These are phyloP conservation scores for Zasmidium citrigriseum DNA, from an alignment of 2,329 filamentous ascomycete species.

Conservation along the genomic window DNA sequence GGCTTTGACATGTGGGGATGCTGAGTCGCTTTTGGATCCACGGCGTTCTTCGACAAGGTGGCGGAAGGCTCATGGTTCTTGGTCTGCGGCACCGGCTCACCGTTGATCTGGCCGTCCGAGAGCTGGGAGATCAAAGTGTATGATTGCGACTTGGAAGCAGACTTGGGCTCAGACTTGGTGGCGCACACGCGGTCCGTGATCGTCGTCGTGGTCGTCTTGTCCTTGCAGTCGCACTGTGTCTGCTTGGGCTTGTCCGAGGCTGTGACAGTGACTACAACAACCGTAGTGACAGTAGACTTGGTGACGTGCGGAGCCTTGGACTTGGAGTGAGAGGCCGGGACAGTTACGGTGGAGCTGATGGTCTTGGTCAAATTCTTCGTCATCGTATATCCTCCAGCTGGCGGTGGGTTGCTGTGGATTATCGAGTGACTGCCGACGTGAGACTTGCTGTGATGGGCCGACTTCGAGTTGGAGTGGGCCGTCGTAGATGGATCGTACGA, in stretches of 20 bases:
- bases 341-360: not conserved
- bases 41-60: too few relatives aligned
- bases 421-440: not conserved
- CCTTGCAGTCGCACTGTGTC: not conserved
- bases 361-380: slow-evolving; percentile 15
- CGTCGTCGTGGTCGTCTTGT: not conserved
- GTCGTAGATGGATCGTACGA: too few relatives aligned
- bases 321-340: not conserved
- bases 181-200: not conserved
- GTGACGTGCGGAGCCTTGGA: not conserved
- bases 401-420: not conserved
- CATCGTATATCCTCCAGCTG: not conserved
- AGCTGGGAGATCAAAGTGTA: not conserved
- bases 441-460: not conserved
- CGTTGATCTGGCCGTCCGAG: too few relatives aligned
- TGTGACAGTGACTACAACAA: not conserved
- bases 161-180: not conserved
- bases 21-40: too few relatives aligned
- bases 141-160: not conserved
- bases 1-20: too few relatives aligned
- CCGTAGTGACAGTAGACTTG: not conserved
- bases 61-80: too few relatives aligned
- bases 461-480: not conserved
- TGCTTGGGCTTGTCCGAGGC: not conserved
- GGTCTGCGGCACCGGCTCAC: too few relatives aligned